phyloP scores from a whole-genome alignment of 2,329 filamentous ascomycete genomes.

The Clarireedia hainanense region DNA sequence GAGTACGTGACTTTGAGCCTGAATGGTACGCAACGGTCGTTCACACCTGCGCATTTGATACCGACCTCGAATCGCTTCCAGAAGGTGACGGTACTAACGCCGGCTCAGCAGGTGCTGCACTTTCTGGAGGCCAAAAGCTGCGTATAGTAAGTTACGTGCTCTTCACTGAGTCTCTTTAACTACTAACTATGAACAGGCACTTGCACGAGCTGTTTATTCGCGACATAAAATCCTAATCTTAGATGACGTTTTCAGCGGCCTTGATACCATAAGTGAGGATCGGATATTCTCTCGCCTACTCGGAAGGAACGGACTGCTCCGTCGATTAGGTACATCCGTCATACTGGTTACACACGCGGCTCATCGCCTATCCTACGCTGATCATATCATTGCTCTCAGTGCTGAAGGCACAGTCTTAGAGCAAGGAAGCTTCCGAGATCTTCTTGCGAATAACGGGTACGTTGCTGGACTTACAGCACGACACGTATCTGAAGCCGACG shows the following conservation, averaged over 20 bases:
- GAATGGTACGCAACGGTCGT: constrained; percentile 57
- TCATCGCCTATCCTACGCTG: constrained; percentile 14
- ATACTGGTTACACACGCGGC: constrained; percentile 31
- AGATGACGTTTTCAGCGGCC: constrained; percentile 26
- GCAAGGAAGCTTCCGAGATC: constrained; percentile 21
- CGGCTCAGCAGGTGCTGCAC: not conserved
- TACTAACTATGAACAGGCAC: constrained; percentile 32
- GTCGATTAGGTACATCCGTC: constrained; percentile 28
- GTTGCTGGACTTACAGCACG: constrained; percentile 14
- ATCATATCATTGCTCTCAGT: constrained; percentile 28
- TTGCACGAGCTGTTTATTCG: constrained; percentile 45
- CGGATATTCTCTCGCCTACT: constrained; percentile 19
- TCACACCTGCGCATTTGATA: constrained; percentile 54
- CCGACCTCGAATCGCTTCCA: constrained; percentile 56
- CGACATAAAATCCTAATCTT: constrained; percentile 20
- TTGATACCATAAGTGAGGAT: constrained; percentile 23
- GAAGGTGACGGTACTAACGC: constrained; percentile 39
- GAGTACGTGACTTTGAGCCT: constrained; percentile 36
- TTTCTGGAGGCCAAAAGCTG: constrained; percentile 32
- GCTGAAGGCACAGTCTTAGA: constrained; percentile 27
- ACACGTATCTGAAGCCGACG: constrained; percentile 9
- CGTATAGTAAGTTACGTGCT: constrained; percentile 51
- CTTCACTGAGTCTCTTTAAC: not conserved
- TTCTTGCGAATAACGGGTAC: constrained; percentile 13
- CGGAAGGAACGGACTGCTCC: constrained; percentile 15